phyloP scores from a whole-genome alignment of 2,329 filamentous ascomycete genomes.

The Xylaria sp. region DNA sequence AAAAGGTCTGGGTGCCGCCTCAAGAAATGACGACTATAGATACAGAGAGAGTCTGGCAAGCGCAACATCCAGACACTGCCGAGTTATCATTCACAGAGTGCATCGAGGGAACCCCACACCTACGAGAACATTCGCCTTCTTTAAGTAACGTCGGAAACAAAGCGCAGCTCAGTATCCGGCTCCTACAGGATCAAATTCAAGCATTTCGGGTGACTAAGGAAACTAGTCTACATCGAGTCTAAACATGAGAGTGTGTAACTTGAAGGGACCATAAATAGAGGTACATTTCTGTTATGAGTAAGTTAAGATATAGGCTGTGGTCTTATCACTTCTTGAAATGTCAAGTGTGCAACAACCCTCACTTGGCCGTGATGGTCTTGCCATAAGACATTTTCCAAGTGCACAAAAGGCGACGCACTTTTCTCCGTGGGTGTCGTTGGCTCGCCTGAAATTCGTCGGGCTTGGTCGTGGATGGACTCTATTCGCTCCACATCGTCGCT shows the following conservation, averaged over 20 bases:
- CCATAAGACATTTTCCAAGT: not conserved
- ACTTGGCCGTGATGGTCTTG: not conserved
- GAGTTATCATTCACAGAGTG: not conserved
- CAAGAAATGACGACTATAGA: not conserved
- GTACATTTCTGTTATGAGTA: too few species aligned
- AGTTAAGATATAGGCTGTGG: not conserved
- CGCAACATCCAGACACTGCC: not conserved
- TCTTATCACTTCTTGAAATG: not conserved
- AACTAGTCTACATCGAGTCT: not conserved
- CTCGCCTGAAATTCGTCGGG: not conserved
- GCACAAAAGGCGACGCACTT: not conserved
- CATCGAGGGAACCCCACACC: not conserved
- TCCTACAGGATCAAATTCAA: not conserved
- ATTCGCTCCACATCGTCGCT: not conserved
- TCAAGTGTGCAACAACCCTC: not conserved
- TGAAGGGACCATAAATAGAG: too few species aligned
- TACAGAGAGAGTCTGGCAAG: conserved; percentile 1
- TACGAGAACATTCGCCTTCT: not conserved
- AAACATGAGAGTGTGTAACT: too few species aligned
- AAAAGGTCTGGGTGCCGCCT: not conserved
- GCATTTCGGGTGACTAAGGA: not conserved
- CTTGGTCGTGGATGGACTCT: not conserved
- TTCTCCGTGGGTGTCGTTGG: not conserved
- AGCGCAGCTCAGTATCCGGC: not conserved
- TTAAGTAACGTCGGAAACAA: not conserved